A percentile compares a stretch with the other conserved stretches of the same genome.
phyloP scores from a whole-genome alignment of 805 yeast genomes.

The Metschnikowia peoriensis region DNA sequence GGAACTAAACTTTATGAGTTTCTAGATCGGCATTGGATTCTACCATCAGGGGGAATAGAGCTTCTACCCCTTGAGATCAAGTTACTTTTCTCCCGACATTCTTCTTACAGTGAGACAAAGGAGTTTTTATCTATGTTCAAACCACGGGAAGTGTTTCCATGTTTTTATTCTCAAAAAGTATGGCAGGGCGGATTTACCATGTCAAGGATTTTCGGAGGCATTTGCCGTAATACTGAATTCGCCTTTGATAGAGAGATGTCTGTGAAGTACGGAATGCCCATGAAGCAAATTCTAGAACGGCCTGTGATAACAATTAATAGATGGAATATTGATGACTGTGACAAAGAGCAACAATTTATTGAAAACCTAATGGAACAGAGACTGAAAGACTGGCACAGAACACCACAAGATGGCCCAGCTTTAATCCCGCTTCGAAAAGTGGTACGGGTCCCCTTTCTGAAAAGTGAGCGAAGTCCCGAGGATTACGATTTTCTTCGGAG shows the following conservation, averaged over 20 bases:
- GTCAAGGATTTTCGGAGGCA: conserved; percentile 37
- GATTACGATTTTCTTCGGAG: conserved; percentile 13
- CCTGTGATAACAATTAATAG: conserved; percentile 29
- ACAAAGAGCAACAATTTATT: conserved; percentile 27
- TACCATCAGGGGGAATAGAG: conserved; percentile 24
- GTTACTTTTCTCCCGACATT: conserved; percentile 46
- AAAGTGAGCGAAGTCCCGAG: conserved; percentile 10
- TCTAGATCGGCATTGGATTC: conserved; percentile 28
- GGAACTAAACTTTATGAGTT: conserved; percentile 25
- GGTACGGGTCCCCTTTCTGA: conserved; percentile 13
- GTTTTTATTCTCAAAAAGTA: conserved; percentile 29
- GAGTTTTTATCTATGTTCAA: conserved; percentile 33
- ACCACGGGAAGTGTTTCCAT: conserved; percentile 45
- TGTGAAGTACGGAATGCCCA: conserved; percentile 1
- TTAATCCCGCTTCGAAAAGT: conserved; percentile 16
- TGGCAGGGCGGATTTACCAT: conserved; percentile 43
- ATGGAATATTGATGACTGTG: conserved; percentile 33
- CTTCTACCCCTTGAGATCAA: conserved; percentile 36
- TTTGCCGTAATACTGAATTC: conserved; percentile 12
- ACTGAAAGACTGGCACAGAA: not conserved
- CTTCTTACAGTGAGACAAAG: conserved; percentile 42
- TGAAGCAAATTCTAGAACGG: conserved; percentile 8
- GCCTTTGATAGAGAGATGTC: conserved; percentile 12
- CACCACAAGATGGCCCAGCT: conserved; percentile 3
- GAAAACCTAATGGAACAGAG: conserved; percentile 4